These are phyloP conservation scores for Thelonectria blattea DNA, from an alignment of 2,329 filamentous ascomycete genomes.

Conservation along the genomic window DNA sequence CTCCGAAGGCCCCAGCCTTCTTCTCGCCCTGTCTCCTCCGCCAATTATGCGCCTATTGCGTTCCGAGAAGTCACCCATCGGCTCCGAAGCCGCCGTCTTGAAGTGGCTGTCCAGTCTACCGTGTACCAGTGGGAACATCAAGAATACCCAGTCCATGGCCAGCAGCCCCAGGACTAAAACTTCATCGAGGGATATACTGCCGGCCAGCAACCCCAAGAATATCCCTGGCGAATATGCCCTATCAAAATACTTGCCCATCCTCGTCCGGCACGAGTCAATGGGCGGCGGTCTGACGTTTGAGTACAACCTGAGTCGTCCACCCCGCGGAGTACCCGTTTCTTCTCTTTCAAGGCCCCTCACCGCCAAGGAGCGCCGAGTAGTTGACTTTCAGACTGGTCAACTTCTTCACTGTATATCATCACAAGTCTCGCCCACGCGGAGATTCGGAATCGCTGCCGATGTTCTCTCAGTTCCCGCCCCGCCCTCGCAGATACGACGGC, in stretches of 20 bases:
- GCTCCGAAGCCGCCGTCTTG: slow-evolving; percentile 53
- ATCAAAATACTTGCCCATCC: slow-evolving; percentile 46
- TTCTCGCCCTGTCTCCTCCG: slow-evolving; percentile 52
- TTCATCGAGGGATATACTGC: slow-evolving; percentile 7
- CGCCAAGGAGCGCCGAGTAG: slow-evolving; percentile 40
- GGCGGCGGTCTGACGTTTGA: slow-evolving; percentile 41
- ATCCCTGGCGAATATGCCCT: slow-evolving; percentile 25
- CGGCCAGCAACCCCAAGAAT: slow-evolving; percentile 12
- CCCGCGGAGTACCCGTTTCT: slow-evolving; percentile 47
- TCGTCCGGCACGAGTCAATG: slow-evolving; percentile 47
- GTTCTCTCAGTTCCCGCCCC: slow-evolving; percentile 34
- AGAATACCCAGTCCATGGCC: no score
- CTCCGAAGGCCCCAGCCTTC: slow-evolving; percentile 48
- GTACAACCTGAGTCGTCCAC: slow-evolving; percentile 52
- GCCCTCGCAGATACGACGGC: slow-evolving; percentile 20
- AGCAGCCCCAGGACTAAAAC: slow-evolving; percentile 20
- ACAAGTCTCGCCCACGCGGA: slow-evolving; percentile 52
- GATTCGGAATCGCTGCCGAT: slow-evolving; percentile 51
- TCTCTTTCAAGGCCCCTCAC: slow-evolving; percentile 44
- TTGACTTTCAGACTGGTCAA: slow-evolving; percentile 56
- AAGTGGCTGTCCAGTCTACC: slow-evolving; percentile 49
- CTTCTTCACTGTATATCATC: slow-evolving; percentile 52
- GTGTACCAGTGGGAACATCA: background rate
- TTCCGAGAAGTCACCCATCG: slow-evolving; percentile 52
- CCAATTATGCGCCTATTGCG: slow-evolving; percentile 53